Conservation (phyloP, 345 rosid species). For the Lepidium sativum region DNA sequence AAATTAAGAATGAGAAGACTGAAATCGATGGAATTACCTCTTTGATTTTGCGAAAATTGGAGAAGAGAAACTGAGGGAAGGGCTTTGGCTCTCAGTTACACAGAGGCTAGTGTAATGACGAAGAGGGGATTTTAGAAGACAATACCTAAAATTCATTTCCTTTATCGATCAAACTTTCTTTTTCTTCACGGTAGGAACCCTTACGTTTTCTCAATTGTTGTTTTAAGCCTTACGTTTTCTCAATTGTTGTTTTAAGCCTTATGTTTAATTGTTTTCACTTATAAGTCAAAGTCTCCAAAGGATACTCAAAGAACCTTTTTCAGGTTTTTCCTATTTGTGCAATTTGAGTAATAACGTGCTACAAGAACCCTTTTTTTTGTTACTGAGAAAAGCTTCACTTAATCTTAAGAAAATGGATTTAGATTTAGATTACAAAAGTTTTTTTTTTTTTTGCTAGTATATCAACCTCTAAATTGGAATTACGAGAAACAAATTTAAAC, state of each 20-base stretch:
- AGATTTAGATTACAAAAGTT: too few species aligned
- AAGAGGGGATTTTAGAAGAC: not conserved
- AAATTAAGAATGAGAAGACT: not conserved
- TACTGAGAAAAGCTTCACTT: too few species aligned
- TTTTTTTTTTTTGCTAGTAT: too few species aligned
- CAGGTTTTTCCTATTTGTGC: not conserved
- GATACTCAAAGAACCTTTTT: not conserved
- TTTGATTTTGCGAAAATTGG: not conserved
- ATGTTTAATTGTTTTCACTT: too few species aligned
- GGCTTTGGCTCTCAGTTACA: conserved; percentile 13
- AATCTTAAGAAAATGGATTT: too few species aligned
- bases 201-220: not conserved
- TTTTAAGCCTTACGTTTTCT: not conserved
- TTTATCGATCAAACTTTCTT: too few species aligned
- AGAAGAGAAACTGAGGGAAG: not conserved
- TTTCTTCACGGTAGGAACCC: too few species aligned
- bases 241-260: not conserved
- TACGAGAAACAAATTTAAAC: too few species aligned
- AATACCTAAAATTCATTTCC: not conserved
- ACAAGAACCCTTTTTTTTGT: not conserved
- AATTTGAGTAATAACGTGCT: not conserved
- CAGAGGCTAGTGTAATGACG: conserved; percentile 10
- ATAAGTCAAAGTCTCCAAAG: not conserved
- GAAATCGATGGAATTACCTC: not conserved
- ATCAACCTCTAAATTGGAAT: too few species aligned